Percentiles rank a stretch among this genome's conserved stretches.
Evolutionary conservation across 2,329 filamentous ascomycete species (phyloP).

Genomic region (Xylaria polymorpha): DNA sequence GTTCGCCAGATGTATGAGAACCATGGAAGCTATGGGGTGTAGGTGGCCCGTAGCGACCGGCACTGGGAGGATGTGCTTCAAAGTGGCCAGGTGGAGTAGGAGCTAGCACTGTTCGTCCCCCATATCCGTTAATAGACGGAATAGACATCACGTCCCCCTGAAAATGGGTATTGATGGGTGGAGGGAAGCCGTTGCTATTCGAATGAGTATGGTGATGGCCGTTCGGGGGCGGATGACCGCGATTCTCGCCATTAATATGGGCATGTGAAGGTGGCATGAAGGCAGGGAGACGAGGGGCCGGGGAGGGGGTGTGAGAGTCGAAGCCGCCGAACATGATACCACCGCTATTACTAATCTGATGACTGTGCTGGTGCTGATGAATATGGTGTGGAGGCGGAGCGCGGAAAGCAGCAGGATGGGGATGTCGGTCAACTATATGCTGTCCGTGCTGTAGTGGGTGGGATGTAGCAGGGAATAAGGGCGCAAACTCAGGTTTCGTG

Average conservation of each 20-base stretch:
- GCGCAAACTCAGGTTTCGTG: constrained; percentile 37
- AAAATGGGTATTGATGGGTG: constrained; percentile 46
- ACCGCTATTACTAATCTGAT: constrained; percentile 65
- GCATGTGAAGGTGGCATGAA: constrained; percentile 60
- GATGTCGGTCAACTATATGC: constrained; percentile 39
- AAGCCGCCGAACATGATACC: constrained; percentile 66
- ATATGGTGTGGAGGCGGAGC: constrained; percentile 44
- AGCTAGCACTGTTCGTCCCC: constrained; percentile 39
- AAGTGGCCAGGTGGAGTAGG: constrained; percentile 47
- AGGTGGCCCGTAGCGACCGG: constrained; percentile 60
- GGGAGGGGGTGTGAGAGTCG: constrained; percentile 68
- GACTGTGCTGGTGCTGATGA: constrained; percentile 54
- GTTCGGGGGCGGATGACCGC: constrained; percentile 43
- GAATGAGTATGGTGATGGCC: constrained; percentile 47
- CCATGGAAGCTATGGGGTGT: constrained; percentile 72
- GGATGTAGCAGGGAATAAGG: constrained; percentile 37
- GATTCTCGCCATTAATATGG: constrained; percentile 45
- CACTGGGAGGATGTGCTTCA: constrained; percentile 51
- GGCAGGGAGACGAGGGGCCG: constrained; percentile 61
- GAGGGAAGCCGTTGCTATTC: constrained; percentile 46
- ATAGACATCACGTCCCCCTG: constrained; percentile 45
- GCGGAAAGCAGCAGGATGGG: constrained; percentile 41
- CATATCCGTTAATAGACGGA: constrained; percentile 45
- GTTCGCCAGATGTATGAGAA: constrained; percentile 67
- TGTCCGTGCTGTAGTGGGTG: constrained; percentile 41